Base-by-base conservation (phyloP, 2,329 filamentous ascomycete species). In the Kalaharituber pfeilii region DNA sequence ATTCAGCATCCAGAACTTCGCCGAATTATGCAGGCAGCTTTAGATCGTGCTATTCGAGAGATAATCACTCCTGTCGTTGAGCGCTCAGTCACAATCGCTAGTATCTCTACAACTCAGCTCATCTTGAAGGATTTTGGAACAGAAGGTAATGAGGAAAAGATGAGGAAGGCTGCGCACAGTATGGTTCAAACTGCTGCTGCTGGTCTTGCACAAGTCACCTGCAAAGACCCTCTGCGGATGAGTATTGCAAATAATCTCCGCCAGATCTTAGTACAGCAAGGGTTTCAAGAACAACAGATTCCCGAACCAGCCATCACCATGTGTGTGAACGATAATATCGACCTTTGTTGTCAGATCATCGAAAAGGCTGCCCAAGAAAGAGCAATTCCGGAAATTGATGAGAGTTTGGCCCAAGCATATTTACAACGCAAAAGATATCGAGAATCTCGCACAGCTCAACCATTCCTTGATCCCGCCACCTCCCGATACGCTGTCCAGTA, bases 61-160 rank as follows among this genome's bases (percentile, higher is more conserved):
- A 98, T 98, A 54, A 96, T 98, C 57, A 86, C 89, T 52, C 93
- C 91, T 24, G 91, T 98, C 1, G 93, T 98, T 13, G 93, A 98
- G 67, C 79, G 91, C 53, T 98, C 91, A 1, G 89, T 98, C 36
- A 96, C 93, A 0, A 98, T 98, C 66, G 91, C 91, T 47, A 89
- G 89, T 1, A 96, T 98, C 57, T 94, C 89, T 2, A 95, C 93
- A 0, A 84, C 87, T 57, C 87, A 96, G 68, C 84, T 98, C 69
- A 85, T 98, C 42, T 81, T 85, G 62, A 98, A 98, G 67, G 91
- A 98, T 67, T 98, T 96, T 66, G 84, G 86, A 0, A 93, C 88
- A 53, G 93, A 98, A 65, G 79, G 82, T 2, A 87, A 95, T 64
- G 86, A 94, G 69, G 84, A 85, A 60, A 84, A 86, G 58, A 76